A percentile compares a stretch with the other conserved stretches of the same genome.
Conservation (phyloP, 805 yeast species). For the Saccharomycodes ludwigii region DNA sequence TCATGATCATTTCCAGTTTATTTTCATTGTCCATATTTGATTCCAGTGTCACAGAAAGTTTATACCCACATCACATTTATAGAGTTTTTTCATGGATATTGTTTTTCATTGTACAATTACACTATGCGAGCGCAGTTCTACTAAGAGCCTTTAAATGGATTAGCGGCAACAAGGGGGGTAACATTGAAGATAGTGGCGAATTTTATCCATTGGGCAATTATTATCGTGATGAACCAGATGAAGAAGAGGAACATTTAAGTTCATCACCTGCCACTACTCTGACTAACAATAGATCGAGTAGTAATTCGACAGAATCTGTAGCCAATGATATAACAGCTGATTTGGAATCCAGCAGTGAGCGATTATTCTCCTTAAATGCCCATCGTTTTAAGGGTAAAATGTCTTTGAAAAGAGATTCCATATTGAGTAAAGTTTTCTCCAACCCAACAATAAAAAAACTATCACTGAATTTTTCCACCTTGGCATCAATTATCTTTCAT, state of each 20-base stretch:
- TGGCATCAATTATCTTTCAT: constrained; percentile 29
- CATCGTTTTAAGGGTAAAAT: constrained; percentile 9
- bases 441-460: constrained; percentile 13
- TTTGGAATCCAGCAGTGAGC: too few relatives aligned
- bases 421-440: constrained; percentile 26
- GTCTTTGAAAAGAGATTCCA: constrained; percentile 21
- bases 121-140: constrained; percentile 42
- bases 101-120: constrained; percentile 38
- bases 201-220: too few relatives aligned
- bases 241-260: too few relatives aligned
- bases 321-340: too few relatives aligned
- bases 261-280: too few relatives aligned
- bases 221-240: too few relatives aligned
- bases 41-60: constrained; percentile 39
- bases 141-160: constrained; percentile 34
- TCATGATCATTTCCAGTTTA: constrained; percentile 36
- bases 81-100: constrained; percentile 56
- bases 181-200: too few relatives aligned
- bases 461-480: constrained; percentile 14
- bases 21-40: constrained; percentile 45
- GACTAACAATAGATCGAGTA: too few relatives aligned
- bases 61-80: constrained; percentile 76
- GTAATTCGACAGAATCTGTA: too few relatives aligned
- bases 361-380: too few relatives aligned
- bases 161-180: too few relatives aligned